These are phyloP conservation scores for Phytophthora rubi DNA, from an alignment of 352 stramenopile genomes.

Conservation along the genomic window DNA sequence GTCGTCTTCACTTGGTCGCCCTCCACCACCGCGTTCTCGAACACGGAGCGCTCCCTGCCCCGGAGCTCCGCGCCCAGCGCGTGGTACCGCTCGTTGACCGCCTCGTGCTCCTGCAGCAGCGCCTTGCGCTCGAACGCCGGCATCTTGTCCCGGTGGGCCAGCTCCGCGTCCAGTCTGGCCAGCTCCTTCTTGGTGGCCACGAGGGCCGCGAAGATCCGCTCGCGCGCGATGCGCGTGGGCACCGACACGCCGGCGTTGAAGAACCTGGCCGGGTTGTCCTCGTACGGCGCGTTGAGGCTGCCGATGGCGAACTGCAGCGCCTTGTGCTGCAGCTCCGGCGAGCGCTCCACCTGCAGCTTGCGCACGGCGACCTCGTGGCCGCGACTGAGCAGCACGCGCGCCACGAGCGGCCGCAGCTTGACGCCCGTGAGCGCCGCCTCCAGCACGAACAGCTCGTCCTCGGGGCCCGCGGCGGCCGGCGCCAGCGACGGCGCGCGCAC, in stretches of 20 bases:
- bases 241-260: slow-evolving; percentile 83
- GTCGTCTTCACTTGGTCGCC: slow-evolving; percentile 34
- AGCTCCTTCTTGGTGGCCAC: slow-evolving; percentile 74
- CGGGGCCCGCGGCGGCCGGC: slow-evolving; percentile 16
- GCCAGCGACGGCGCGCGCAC: slow-evolving; percentile 49
- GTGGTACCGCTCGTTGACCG: slow-evolving; percentile 63
- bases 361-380: slow-evolving; percentile 75
- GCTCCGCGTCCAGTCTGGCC: slow-evolving; percentile 61
- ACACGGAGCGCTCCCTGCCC: slow-evolving; percentile 74
- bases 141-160: slow-evolving; percentile 75
- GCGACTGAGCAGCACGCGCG: slow-evolving; percentile 74
- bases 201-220: slow-evolving; percentile 77
- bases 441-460: slow-evolving; percentile 69
- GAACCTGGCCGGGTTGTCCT: slow-evolving; percentile 72
- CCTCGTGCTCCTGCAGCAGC: slow-evolving; percentile 54
- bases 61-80: slow-evolving; percentile 61
- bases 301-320: slow-evolving; percentile 65
- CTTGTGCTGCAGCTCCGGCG: slow-evolving; percentile 60
- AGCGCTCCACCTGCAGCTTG: slow-evolving; percentile 75
- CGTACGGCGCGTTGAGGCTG: slow-evolving; percentile 78
- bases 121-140: slow-evolving; percentile 78
- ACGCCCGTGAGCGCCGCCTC: slow-evolving; percentile 82
- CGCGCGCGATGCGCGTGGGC: slow-evolving; percentile 68
- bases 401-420: slow-evolving; percentile 83
- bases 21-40: slow-evolving; percentile 79